These are phyloP conservation scores for Beauveria sp. DNA, from an alignment of 2,329 filamentous ascomycete species.

Conservation along the genomic window DNA sequence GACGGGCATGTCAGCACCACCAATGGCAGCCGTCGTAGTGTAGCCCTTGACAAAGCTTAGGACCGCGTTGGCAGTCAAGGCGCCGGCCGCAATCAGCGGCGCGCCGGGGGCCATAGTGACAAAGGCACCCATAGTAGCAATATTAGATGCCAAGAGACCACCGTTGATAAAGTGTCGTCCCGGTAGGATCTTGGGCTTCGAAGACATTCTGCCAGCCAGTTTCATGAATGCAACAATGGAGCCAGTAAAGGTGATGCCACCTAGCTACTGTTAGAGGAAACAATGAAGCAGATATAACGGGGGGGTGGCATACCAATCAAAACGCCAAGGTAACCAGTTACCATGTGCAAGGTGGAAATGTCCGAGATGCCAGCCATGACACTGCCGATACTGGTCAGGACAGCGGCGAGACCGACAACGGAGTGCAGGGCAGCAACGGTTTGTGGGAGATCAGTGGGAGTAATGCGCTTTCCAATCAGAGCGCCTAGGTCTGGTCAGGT, in stretches of 20 bases:
- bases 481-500: slow-evolving; percentile 39
- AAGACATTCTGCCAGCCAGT: slow-evolving; percentile 74
- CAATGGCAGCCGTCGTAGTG: slow-evolving; percentile 81
- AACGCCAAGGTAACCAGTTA: slow-evolving; percentile 80
- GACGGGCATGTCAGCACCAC: slow-evolving; percentile 90
- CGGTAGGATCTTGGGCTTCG: slow-evolving; percentile 62
- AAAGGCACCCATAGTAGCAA: slow-evolving; percentile 78
- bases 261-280: slow-evolving; percentile 21
- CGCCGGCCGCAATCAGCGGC: slow-evolving; percentile 70
- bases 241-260: slow-evolving; percentile 83
- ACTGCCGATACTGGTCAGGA: slow-evolving; percentile 80
- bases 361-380: slow-evolving; percentile 67
- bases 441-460: slow-evolving; percentile 79
- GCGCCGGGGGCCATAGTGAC: slow-evolving; percentile 73
- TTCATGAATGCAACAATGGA: slow-evolving; percentile 87
- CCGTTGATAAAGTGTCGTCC: slow-evolving; percentile 71
- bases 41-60: slow-evolving; percentile 81
- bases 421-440: slow-evolving; percentile 86
- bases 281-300: background rate
- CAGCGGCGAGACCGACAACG: slow-evolving; percentile 81
- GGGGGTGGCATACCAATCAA: slow-evolving; percentile 52
- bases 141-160: slow-evolving; percentile 65
- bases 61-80: slow-evolving; percentile 65
- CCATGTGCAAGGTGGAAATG: slow-evolving; percentile 71
- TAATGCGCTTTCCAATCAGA: slow-evolving; percentile 78